Conservation (phyloP, 768 basidiomycete genomes). For the Baorangia bicolor region DNA sequence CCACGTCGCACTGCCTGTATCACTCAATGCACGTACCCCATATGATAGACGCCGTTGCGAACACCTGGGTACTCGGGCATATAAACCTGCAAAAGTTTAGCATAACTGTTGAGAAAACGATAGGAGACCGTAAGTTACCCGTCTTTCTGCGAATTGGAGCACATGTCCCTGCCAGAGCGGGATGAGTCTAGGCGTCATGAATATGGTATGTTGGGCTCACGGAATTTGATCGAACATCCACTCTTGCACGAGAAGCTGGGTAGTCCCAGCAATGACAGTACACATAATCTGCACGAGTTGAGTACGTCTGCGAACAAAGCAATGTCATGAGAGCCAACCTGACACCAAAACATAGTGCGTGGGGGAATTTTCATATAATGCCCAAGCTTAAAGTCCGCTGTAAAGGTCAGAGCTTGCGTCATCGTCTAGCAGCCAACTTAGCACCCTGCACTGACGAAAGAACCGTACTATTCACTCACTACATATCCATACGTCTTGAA, state of each 20-base stretch:
- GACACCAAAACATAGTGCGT: constrained; percentile 67
- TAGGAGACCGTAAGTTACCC: constrained; percentile 10
- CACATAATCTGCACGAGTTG: constrained; percentile 49
- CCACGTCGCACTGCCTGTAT: not conserved
- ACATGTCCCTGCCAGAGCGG: constrained; percentile 42
- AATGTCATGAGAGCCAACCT: constrained; percentile 37
- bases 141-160: constrained; percentile 43
- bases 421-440: constrained; percentile 25
- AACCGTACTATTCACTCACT: constrained; percentile 23
- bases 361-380: constrained; percentile 67
- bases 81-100: constrained; percentile 37
- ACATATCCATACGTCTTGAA: constrained; percentile 85
- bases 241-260: constrained; percentile 71
- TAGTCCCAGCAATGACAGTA: constrained; percentile 65
- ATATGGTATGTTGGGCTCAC: constrained; percentile 34
- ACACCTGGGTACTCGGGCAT: constrained; percentile 53
- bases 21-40: constrained; percentile 28
- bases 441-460: not conserved
- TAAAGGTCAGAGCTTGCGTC: constrained; percentile 58
- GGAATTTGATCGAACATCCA: constrained; percentile 67
- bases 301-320: not conserved
- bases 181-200: not conserved
- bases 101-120: not conserved
- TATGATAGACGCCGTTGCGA: constrained; percentile 57
- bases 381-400: constrained; percentile 76